Base-by-base conservation (phyloP, 257 asterid species). In the Solanum sitiens region DNA sequence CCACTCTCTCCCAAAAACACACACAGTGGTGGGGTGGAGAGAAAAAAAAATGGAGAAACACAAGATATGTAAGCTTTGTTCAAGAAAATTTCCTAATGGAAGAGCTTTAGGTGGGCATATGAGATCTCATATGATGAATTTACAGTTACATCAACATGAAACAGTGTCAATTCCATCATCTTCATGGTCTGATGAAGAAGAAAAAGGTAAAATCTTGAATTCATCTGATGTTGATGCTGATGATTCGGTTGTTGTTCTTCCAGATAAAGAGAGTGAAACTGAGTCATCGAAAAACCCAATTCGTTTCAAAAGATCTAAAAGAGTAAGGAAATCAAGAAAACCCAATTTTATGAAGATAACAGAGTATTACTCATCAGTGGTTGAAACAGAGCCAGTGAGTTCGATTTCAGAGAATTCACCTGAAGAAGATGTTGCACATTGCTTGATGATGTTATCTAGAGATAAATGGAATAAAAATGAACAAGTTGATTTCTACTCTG, bases 21-120 rank as follows among this genome's bases (percentile, higher is more conserved):
- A 27, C 7, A 35, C 37, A 37, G 39, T 37, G 39, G 39, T 35
- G 39, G 39, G 39, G 39, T 27, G 68, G 30, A 12, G 13, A 27
- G 42, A 23, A 63, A 85, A 27, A 27, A 27, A 2, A 7, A 96
- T 94, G 99, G 97, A 94, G 92, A 92, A 89, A n/a, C 93, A 94
- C 89, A 92, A 92, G 86, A 16, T 42, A 32, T 97, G 99, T 92
- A 95, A 91, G 45, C 90, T 95, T 44, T 97, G 99, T 87, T 91
- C 85, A 56, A 91, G 94, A 84, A 92, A 56, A 39, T 97, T 95
- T 42, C 90, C 89, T n/a, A 94, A 92, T 90, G 98, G 99, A 0
- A 94, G 94, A 89, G 98, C 99, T 89, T 83, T 96, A 11, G 99
- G 99, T 42, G 98, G 98, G 14, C 99, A 96, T 91, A 94, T 94